Base-by-base conservation (phyloP, 352 stramenopile species). In the Globisporangium yorkense region DNA sequence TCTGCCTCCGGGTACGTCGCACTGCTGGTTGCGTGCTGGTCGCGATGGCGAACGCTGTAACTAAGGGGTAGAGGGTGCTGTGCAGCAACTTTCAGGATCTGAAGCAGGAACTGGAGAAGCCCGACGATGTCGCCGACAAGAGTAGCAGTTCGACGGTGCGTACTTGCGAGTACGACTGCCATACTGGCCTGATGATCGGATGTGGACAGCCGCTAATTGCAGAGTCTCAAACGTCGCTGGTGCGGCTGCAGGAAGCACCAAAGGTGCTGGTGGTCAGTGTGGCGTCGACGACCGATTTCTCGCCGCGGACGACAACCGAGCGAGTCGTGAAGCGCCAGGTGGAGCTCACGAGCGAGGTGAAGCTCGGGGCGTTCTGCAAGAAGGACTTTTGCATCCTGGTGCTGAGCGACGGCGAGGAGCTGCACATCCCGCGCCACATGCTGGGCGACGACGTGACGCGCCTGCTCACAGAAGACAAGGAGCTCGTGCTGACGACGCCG, bases 351-450 rank as follows among this genome's bases (percentile, higher is more conserved):
- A 75, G 61, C 21, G 80, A 88, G 16, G 49, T 92, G 2, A 60
- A 74, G 41, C 44, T 92, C 37, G 82, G 82, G 12, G 33, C 57
- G 5, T 82, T 92, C 31, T 59, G 60, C 18, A 68, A 75, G 52
- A 82, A 81, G 40, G 79, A 92, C 35, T 71, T 72, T 2, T 92
- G 82, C 51, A 65, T 92, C 15, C 54, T 92, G 24, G 65, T 92
- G 29, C 45, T 92, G 46, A 92, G 73, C 56, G 67, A 92, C 41
- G 82, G 82, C 13, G 82, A 92, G 73, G 80, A 90, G 48, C 62
- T 92, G 13, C 68, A 84, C 16, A 76, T 92, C 18, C 65, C 75
- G 5, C 64, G 70, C 10, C 71, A 81, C 8, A 54, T 86, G 50
- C 62, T 92, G 21, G 79, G 76, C 6, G 51, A 54, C 33, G 67